phyloP scores from a whole-genome alignment of 31 red algal species.

The Pterothamnion heteromorphum region DNA sequence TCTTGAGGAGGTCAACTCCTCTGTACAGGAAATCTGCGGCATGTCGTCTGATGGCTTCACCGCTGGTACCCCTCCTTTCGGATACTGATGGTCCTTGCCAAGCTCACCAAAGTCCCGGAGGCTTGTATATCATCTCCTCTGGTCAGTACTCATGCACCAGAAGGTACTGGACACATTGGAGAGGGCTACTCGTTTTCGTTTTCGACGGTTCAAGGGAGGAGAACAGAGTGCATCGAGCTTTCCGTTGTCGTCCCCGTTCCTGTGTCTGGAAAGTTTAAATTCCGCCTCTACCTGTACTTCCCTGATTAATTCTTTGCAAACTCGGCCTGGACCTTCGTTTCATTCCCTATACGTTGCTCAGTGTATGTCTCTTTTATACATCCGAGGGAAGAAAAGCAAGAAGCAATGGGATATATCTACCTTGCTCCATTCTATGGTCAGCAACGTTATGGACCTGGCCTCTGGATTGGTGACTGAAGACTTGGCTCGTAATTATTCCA shows the following conservation, averaged over 20 bases:
- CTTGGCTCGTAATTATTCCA: conserved; percentile 18
- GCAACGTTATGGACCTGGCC: conserved; percentile 11
- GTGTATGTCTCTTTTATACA: conserved; percentile 50
- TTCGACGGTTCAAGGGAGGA: neutral
- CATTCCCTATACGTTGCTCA: conserved; percentile 52
- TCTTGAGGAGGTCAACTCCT: neutral
- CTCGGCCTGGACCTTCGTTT: neutral
- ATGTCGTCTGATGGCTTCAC: neutral
- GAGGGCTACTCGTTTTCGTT: neutral
- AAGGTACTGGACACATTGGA: neutral
- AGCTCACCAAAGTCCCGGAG: neutral
- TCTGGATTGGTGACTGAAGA: conserved; percentile 38
- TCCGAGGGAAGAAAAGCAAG: conserved; percentile 2
- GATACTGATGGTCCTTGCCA: neutral
- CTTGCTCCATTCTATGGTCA: conserved; percentile 21
- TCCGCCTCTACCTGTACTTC: neutral
- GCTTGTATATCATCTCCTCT: neutral
- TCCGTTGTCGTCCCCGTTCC: conserved; percentile 25
- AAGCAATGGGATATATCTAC: neutral
- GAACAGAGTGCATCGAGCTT: neutral
- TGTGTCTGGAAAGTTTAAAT: conserved; percentile 44
- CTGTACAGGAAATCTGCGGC: neutral
- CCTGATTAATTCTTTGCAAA: neutral
- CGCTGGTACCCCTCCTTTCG: neutral
- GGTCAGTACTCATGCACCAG: neutral